These are phyloP conservation scores for Venturia nashicola DNA, from an alignment of 2,329 filamentous ascomycete species.

Conservation along the genomic window DNA sequence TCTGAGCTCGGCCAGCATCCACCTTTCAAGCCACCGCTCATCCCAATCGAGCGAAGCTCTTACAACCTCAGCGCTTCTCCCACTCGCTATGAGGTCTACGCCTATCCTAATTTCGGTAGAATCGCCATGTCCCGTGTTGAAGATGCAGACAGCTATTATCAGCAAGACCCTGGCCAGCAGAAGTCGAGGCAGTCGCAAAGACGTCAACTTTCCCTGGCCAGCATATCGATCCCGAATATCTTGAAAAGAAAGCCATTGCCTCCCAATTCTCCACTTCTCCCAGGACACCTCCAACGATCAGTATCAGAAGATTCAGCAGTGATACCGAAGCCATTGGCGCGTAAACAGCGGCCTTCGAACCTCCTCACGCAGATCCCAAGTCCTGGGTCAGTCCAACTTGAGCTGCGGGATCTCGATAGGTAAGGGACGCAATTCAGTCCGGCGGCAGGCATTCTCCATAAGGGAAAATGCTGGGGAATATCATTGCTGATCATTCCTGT, in stretches of 20 bases:
- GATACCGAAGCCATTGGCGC: constrained; percentile 11
- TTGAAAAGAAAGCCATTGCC: constrained; percentile 42
- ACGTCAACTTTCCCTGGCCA: constrained; percentile 20
- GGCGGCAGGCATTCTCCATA: neutral
- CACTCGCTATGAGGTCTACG: neutral
- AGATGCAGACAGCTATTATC: neutral
- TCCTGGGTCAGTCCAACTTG: constrained; percentile 20
- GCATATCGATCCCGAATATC: constrained; percentile 27
- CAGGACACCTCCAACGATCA: constrained; percentile 19
- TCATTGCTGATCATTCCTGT: constrained; percentile 23
- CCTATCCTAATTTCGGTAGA: constrained; percentile 5
- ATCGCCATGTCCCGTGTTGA: constrained; percentile 1
- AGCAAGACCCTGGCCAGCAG: neutral
- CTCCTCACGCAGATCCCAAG: constrained; percentile 21
- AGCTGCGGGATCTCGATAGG: constrained; percentile 26
- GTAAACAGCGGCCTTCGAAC: constrained; percentile 17
- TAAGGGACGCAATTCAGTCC: constrained; percentile 14
- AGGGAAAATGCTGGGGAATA: constrained; percentile 6
- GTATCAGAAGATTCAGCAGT: constrained; percentile 20
- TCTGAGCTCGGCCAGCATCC: neutral
- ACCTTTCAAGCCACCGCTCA: neutral
- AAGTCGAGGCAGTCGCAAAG: neutral
- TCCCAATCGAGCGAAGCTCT: neutral
- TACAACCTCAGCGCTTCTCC: neutral
- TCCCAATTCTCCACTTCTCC: constrained; percentile 34